These are phyloP conservation scores for Debaryomyces coudertii DNA, from an alignment of 1,139 yeast genomes.

Conservation along the genomic window DNA sequence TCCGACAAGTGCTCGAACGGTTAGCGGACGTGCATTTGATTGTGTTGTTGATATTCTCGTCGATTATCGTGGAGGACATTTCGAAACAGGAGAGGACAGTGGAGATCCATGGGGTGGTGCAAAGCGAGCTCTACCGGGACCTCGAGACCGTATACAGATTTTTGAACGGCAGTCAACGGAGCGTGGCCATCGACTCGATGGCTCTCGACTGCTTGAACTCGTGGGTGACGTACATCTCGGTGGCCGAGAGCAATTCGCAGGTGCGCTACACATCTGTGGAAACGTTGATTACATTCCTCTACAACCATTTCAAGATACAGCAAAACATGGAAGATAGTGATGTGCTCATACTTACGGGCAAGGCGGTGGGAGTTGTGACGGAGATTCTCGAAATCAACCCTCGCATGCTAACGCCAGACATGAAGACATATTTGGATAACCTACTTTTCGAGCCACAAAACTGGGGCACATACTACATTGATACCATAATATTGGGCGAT, in stretches of 20 bases:
- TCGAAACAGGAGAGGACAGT: slow-evolving; percentile 33
- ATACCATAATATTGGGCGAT: slow-evolving; percentile 26
- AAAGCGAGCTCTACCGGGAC: slow-evolving; percentile 26
- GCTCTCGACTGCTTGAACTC: slow-evolving; percentile 37
- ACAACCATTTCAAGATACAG: slow-evolving; percentile 23
- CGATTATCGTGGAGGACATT: slow-evolving; percentile 62
- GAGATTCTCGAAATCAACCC: slow-evolving; percentile 54
- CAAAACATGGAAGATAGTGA: slow-evolving; percentile 6
- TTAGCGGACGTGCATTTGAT: slow-evolving; percentile 13
- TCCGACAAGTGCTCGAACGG: background rate
- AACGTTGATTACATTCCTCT: slow-evolving; percentile 21
- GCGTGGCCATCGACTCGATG: slow-evolving; percentile 20
- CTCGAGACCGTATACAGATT: slow-evolving; percentile 11
- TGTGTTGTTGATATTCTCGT: slow-evolving; percentile 35
- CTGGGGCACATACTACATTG: slow-evolving; percentile 44
- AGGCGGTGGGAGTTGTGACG: slow-evolving; percentile 39
- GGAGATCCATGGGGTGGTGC: slow-evolving; percentile 34
- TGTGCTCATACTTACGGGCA: slow-evolving; percentile 19
- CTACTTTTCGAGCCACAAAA: slow-evolving; percentile 40
- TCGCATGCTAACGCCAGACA: slow-evolving; percentile 32
- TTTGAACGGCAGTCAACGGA: slow-evolving; percentile 12
- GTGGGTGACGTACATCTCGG: slow-evolving; percentile 37
- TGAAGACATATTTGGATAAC: slow-evolving; percentile 24
- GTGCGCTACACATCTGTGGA: slow-evolving; percentile 32
- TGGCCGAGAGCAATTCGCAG: slow-evolving; percentile 39